These are phyloP conservation scores for Strobilomyces confusus DNA, from an alignment of 768 basidiomycete species.

Conservation along the genomic window DNA sequence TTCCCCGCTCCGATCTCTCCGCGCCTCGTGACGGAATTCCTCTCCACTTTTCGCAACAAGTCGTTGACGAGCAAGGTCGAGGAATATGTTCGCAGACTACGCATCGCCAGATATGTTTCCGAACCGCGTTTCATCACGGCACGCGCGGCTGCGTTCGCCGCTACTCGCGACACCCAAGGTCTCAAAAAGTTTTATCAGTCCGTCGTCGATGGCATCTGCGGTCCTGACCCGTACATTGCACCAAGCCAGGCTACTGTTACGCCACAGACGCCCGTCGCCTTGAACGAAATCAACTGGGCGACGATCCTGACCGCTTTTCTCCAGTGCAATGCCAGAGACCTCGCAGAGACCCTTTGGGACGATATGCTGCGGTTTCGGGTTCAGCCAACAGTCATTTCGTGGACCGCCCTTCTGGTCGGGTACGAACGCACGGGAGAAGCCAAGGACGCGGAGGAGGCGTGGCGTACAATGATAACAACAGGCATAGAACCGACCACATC, in stretches of 20 bases:
- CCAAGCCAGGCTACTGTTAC: constrained; percentile 37
- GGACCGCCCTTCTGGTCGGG: constrained; percentile 70
- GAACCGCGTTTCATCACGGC: constrained; percentile 46
- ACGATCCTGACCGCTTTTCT: constrained; percentile 66
- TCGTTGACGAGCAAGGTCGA: constrained; percentile 40
- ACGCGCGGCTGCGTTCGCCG: constrained; percentile 46
- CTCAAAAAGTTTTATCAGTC: constrained; percentile 49
- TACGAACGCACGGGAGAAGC: constrained; percentile 50
- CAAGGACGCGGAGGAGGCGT: constrained; percentile 53
- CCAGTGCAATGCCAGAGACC: constrained; percentile 47
- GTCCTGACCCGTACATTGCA: constrained; percentile 52
- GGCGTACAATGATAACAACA: constrained; percentile 59
- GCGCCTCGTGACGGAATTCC: constrained; percentile 36
- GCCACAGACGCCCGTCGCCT: constrained; percentile 38
- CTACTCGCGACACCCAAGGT: constrained; percentile 24
- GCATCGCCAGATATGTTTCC: constrained; percentile 47
- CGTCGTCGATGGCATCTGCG: constrained; percentile 48
- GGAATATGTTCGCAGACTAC: constrained; percentile 45
- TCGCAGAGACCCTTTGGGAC: constrained; percentile 64
- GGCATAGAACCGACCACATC: constrained; percentile 56
- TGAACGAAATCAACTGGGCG: constrained; percentile 60
- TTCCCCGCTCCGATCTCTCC: constrained; percentile 36
- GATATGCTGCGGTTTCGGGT: constrained; percentile 53
- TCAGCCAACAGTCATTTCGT: constrained; percentile 52
- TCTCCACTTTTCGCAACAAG: constrained; percentile 35